A percentile compares a stretch with the other conserved stretches of the same genome.
Conservation (phyloP, 2,329 filamentous ascomycete species). For the Thielaviopsis musarum region DNA sequence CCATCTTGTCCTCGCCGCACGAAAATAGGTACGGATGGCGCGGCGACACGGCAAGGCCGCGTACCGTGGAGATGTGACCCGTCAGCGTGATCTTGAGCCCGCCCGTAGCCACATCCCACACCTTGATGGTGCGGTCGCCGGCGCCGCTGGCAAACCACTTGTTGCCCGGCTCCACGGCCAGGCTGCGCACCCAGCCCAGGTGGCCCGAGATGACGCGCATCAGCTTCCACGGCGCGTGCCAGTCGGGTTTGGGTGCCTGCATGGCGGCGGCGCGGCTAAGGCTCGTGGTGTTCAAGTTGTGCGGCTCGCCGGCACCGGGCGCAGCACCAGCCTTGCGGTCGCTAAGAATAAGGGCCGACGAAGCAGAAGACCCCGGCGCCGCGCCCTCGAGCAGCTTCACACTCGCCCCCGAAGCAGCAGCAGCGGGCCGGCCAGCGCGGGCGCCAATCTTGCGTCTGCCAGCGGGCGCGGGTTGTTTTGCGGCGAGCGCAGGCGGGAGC, state of each 20-base stretch:
- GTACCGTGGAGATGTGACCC: slow-evolving; percentile 84
- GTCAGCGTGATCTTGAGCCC: slow-evolving; percentile 73
- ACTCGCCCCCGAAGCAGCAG: neutral
- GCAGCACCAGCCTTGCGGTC: slow-evolving; percentile 3
- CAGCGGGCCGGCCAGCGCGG: neutral
- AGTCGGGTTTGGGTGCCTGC: slow-evolving; percentile 56
- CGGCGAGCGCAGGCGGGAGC: slow-evolving; percentile 60
- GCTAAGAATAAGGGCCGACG: neutral
- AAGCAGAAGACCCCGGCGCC: slow-evolving; percentile 25
- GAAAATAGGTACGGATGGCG: slow-evolving; percentile 94
- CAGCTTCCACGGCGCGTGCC: slow-evolving; percentile 97
- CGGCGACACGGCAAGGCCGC: slow-evolving; percentile 80
- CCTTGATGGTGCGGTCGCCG: slow-evolving; percentile 93
- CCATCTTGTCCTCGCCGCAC: slow-evolving; percentile 98
- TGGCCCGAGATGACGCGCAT: slow-evolving; percentile 96
- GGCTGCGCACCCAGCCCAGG: slow-evolving; percentile 77
- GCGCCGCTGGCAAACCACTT: slow-evolving; percentile 95
- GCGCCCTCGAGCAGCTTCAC: slow-evolving; percentile 24
- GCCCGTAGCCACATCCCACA: slow-evolving; percentile 89
- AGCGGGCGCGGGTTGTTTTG: slow-evolving; percentile 47
- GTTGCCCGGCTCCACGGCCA: slow-evolving; percentile 90
- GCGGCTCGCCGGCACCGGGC: slow-evolving; percentile 10
- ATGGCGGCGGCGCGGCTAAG: slow-evolving; percentile 18
- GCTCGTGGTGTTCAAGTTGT: slow-evolving; percentile 8
- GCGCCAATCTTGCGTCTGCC: slow-evolving; percentile 8